These are phyloP conservation scores for Raddia distichophylla DNA, from an alignment of 176 grass and related monocot species.

Conservation along the genomic window DNA sequence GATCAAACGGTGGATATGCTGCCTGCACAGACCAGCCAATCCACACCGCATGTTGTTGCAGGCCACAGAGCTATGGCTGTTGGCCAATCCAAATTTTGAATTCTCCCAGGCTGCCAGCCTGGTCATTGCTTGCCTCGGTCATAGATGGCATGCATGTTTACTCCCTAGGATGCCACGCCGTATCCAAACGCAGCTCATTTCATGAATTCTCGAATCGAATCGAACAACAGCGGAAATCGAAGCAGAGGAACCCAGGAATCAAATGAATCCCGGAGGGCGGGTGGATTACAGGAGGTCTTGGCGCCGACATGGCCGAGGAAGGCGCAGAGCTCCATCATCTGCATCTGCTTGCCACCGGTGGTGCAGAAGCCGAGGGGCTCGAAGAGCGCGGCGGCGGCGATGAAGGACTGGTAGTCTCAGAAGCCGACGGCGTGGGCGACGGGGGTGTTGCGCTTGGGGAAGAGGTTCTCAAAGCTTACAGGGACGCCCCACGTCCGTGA, in stretches of 20 bases:
- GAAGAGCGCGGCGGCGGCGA: slow-evolving; percentile 64
- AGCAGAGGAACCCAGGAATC: not conserved
- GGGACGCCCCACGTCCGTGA: too few relatives aligned
- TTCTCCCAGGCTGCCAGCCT: too few relatives aligned
- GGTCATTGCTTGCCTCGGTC: too few relatives aligned
- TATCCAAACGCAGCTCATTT: slow-evolving; percentile 24
- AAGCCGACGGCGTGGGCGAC: slow-evolving; percentile 71
- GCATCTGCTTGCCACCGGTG: slow-evolving; percentile 81
- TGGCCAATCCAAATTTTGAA: too few relatives aligned
- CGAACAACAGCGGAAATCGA: not conserved
- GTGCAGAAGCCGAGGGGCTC: slow-evolving; percentile 90
- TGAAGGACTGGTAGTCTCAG: slow-evolving; percentile 99
- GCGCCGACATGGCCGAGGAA: slow-evolving; percentile 88
- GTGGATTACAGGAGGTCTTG: slow-evolving; percentile 65
- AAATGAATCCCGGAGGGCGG: not conserved
- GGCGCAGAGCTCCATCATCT: slow-evolving; percentile 92
- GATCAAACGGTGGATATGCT: too few relatives aligned
- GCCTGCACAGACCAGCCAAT: too few relatives aligned
- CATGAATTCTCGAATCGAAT: not conserved
- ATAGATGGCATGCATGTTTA: too few relatives aligned
- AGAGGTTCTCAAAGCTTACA: slow-evolving; percentile 99
- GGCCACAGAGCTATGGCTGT: too few relatives aligned
- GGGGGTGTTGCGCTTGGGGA: slow-evolving; percentile 87
- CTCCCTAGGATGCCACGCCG: slow-evolving; percentile 46
- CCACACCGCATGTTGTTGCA: too few relatives aligned